Conservation (phyloP, 805 yeast genomes). For the Pichia manshurica region DNA sequence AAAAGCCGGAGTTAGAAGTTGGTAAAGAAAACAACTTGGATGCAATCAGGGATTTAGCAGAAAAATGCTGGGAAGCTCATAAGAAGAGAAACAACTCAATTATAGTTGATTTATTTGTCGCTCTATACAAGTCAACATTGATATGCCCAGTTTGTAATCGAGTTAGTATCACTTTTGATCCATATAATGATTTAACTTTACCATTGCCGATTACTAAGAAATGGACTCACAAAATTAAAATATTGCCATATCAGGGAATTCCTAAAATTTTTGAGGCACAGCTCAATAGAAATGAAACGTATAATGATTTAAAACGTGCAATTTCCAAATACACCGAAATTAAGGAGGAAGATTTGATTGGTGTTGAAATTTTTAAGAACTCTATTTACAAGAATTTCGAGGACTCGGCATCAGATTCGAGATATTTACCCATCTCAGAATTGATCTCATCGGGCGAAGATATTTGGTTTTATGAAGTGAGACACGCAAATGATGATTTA, state of each 20-base stretch:
- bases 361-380: slow-evolving; percentile 59
- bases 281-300: slow-evolving; percentile 57
- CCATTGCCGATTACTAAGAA: slow-evolving; percentile 75
- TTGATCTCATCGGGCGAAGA: slow-evolving; percentile 58
- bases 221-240: slow-evolving; percentile 62
- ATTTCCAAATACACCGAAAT: slow-evolving; percentile 44
- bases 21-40: slow-evolving; percentile 49
- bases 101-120: slow-evolving; percentile 81
- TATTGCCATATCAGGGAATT: slow-evolving; percentile 53
- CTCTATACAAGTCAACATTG: slow-evolving; percentile 83
- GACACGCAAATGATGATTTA: slow-evolving; percentile 41
- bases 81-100: slow-evolving; percentile 77
- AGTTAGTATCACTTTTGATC: slow-evolving; percentile 86
- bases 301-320: slow-evolving; percentile 55
- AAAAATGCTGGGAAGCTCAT: slow-evolving; percentile 75
- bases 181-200: slow-evolving; percentile 81
- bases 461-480: slow-evolving; percentile 51
- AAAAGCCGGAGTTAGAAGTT: slow-evolving; percentile 75
- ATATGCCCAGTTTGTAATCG: slow-evolving; percentile 80
- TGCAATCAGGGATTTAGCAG: slow-evolving; percentile 59
- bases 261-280: slow-evolving; percentile 63
- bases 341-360: slow-evolving; percentile 37
- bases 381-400: slow-evolving; percentile 69
- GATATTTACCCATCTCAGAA: slow-evolving; percentile 63
- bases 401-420: slow-evolving; percentile 42